Evolutionary conservation across 2,329 filamentous ascomycete species (phyloP), one percentile per base, ranked within the genome.

Genomic region (Penicillium sumatraense): DNA sequence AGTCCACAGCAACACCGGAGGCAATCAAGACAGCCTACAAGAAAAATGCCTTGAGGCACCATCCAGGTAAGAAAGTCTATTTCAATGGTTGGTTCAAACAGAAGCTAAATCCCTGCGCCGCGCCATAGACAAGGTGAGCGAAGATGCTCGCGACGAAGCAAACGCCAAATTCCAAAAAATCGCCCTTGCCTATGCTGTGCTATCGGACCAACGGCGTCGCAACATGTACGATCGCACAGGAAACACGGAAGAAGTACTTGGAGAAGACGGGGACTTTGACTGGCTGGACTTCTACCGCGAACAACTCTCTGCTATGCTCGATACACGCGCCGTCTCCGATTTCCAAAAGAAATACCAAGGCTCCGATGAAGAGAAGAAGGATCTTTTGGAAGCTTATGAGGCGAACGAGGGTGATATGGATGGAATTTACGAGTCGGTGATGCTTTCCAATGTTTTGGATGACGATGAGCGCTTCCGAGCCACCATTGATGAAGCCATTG

Each of bases 1-100:
- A 87, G 33, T 85, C 85, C 57, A 79, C 84, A 49, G 92, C 92
- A 13, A 90, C 89, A 0, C 78, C 86, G 36, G 86, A 91, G 59
- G 85, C 96, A 67, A 84, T 99, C 77, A 97, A 96, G 73, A 86
- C 86, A 16, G 91, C 93, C 16, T 99, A 99, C 79, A 89, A 91
- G 70, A 96, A 96, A 72, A 86, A 89, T 48, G 95, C 95, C 3
- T 81, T 99, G 56, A 92, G 87, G 73, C 85, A 93, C 66, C 95
- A 99, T 68, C 90, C 90, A 65, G 89, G 89, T 93, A 83, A 65
- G 76, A n/a, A n/a, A n/a, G n/a, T n/a, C n/a, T n/a, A n/a, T n/a
- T 9, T 14, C n/a, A 24, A 33, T 14, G 10, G 16, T n/a, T n/a
- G 1, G 16, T 6, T 23, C 67, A 33, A 68, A 58, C 9, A 33